phyloP scores from a whole-genome alignment of 2,329 filamentous ascomycete species.

The Akanthomyces muscarius region DNA sequence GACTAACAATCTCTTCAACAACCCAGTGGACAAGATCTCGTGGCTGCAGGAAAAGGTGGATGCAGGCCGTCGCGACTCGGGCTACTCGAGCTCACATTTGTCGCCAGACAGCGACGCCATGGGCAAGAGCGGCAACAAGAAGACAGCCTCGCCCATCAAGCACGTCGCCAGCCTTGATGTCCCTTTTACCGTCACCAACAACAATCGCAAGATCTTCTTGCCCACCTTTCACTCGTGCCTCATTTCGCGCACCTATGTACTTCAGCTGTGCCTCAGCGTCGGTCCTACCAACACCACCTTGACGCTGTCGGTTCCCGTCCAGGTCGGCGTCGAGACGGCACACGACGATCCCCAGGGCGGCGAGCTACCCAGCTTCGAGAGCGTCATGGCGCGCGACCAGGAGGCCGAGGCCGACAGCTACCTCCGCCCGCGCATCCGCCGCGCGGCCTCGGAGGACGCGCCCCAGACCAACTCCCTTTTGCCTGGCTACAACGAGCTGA shows the following conservation, averaged over 20 bases:
- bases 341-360: conserved; percentile 30
- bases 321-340: conserved; percentile 44
- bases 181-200: conserved; percentile 44
- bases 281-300: conserved; percentile 41
- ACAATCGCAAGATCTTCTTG: conserved; percentile 48
- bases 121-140: conserved; percentile 25
- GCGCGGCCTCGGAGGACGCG: conserved; percentile 29
- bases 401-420: conserved; percentile 42
- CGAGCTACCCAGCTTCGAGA: conserved; percentile 48
- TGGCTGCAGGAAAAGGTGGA: conserved; percentile 40
- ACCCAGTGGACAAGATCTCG: conserved; percentile 30
- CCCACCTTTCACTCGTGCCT: conserved; percentile 58
- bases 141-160: conserved; percentile 30
- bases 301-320: conserved; percentile 46
- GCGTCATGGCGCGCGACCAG: conserved; percentile 38
- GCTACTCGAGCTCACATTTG: conserved; percentile 45
- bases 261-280: conserved; percentile 44
- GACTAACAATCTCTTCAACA: conserved; percentile 38
- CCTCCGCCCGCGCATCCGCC: conserved; percentile 39
- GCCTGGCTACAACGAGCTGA: conserved; percentile 37
- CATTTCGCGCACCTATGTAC: conserved; percentile 50
- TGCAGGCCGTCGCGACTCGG: conserved; percentile 46
- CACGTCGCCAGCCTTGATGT: conserved; percentile 43
- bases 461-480: conserved; percentile 33
- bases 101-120: conserved; percentile 35